Evolutionary conservation across 1,284 basidiomycete species (phyloP), one percentile per base, ranked within the genome.

Genomic region (Trametes hirsuta): DNA sequence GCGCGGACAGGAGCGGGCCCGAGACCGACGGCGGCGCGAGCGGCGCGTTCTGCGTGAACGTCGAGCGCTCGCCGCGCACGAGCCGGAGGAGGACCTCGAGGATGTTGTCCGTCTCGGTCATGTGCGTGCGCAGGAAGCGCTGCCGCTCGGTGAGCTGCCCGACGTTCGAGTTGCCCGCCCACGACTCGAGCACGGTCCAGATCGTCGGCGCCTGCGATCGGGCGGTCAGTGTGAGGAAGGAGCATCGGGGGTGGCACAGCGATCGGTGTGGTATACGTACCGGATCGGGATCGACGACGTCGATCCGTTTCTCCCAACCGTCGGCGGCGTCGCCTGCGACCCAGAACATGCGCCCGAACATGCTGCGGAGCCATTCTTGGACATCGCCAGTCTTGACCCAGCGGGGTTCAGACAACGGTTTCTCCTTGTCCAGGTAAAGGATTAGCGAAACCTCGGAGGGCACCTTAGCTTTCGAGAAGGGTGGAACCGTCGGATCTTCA

Each of bases 301-400:
- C 83, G 58, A 98, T 91, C 76, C 96, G 97, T 74, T 90, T 93
- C 72, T 91, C 90, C 97, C 97, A 99, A 5, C 93, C 91, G 68
- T 88, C 85, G 46, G 84, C 81, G 35, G 85, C 83, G 61, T 88
- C 84, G 35, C 86, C 87, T 24, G 85, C 81, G 53, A 87, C 87
- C 87, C 88, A 91, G 69, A 91, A 90, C 83, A 89, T 88, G 30
- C 88, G 83, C 1, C 87, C 93, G 75, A 91, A 94, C 82, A 93
- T 93, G 71, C 88, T 92, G 69, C 87, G 87, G 61, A 98, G 79
- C 93, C 95, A 97, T 49, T 95, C 94, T 66, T 95, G 91, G 18
- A 97, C 85, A 72, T 96, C 93, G 46, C 96, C 95, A 3, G 91
- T 92, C 73, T 94, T 94, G 47, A 95, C 92, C 97, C 97, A 99